Conservation (phyloP, 805 yeast genomes). For the Ogataea minuta region DNA sequence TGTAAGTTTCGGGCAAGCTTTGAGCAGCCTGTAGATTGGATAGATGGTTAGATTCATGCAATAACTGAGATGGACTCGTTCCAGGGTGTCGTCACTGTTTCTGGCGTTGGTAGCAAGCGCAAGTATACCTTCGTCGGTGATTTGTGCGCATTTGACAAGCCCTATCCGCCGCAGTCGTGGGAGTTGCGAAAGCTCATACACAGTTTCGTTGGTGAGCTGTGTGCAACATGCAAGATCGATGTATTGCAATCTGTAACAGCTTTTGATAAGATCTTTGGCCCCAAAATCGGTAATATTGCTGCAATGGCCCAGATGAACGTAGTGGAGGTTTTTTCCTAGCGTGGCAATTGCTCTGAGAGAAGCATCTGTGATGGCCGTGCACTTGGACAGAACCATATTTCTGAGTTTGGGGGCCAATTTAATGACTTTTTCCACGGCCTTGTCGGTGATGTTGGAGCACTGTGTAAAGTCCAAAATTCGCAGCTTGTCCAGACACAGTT, state of each 20-base stretch:
- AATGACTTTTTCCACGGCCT: slow-evolving; percentile 69
- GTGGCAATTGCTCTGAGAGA: slow-evolving; percentile 68
- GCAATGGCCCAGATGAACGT: slow-evolving; percentile 93
- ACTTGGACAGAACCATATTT: slow-evolving; percentile 86
- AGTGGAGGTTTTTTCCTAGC: slow-evolving; percentile 78
- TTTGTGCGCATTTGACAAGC: slow-evolving; percentile 83
- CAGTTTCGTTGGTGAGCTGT: slow-evolving; percentile 80
- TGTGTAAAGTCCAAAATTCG: slow-evolving; percentile 84
- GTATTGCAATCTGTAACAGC: slow-evolving; percentile 83
- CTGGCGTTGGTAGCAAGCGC: slow-evolving; percentile 56
- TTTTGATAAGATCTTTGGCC: slow-evolving; percentile 66
- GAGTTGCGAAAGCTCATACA: slow-evolving; percentile 70
- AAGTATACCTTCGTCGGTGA: slow-evolving; percentile 79
- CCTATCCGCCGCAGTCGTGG: slow-evolving; percentile 89
- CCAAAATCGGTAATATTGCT: slow-evolving; percentile 86
- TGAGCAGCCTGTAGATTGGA: slow-evolving; percentile 73
- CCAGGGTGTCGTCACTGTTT: slow-evolving; percentile 71
- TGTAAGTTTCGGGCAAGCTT: slow-evolving; percentile 80
- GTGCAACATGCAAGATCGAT: slow-evolving; percentile 94
- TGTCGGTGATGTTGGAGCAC: slow-evolving; percentile 78
- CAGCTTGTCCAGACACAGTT: slow-evolving; percentile 54
- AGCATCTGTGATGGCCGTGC: slow-evolving; percentile 80
- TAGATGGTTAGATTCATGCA: slow-evolving; percentile 76
- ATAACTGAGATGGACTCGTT: slow-evolving; percentile 89
- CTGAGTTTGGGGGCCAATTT: slow-evolving; percentile 79